Evolutionary conservation across 2,329 filamentous ascomycete genomes (phyloP).

Genomic region (Aschersonia sp.): DNA sequence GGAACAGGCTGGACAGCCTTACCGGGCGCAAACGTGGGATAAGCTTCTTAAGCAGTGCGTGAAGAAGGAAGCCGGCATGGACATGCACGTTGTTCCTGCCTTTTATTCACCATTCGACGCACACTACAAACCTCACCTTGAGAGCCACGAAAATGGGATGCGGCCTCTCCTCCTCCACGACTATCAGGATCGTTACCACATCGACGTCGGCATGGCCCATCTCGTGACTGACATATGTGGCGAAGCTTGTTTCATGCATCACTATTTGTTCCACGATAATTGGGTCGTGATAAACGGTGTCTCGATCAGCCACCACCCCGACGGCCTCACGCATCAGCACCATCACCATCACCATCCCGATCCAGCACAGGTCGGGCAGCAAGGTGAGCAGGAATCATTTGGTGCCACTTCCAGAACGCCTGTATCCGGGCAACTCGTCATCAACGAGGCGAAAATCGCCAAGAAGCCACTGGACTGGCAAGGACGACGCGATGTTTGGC

Average conservation of each 20-base stretch:
- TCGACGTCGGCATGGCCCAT: slow-evolving; percentile 26
- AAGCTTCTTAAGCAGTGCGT: slow-evolving; percentile 26
- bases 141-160: slow-evolving; percentile 23
- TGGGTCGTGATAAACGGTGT: slow-evolving; percentile 34
- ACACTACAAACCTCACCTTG: slow-evolving; percentile 12
- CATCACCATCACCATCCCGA: neutral
- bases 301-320: slow-evolving; percentile 27
- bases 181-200: slow-evolving; percentile 20
- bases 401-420: slow-evolving; percentile 1
- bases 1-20: slow-evolving; percentile 4
- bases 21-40: slow-evolving; percentile 22
- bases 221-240: slow-evolving; percentile 27
- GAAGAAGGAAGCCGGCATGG: slow-evolving; percentile 15
- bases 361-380: slow-evolving; percentile 1
- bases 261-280: slow-evolving; percentile 28
- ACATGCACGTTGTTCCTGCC: slow-evolving; percentile 27
- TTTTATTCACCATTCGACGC: slow-evolving; percentile 24
- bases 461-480: slow-evolving; percentile 19
- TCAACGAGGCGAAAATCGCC: slow-evolving; percentile 15
- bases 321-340: slow-evolving; percentile 14
- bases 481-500: slow-evolving; percentile 23
- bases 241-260: slow-evolving; percentile 31
- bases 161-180: slow-evolving; percentile 27
- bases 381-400: neutral
- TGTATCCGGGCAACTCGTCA: slow-evolving; percentile 14